Base-by-base conservation (phyloP, 352 stramenopile species). In the Globisporangium canariense region DNA sequence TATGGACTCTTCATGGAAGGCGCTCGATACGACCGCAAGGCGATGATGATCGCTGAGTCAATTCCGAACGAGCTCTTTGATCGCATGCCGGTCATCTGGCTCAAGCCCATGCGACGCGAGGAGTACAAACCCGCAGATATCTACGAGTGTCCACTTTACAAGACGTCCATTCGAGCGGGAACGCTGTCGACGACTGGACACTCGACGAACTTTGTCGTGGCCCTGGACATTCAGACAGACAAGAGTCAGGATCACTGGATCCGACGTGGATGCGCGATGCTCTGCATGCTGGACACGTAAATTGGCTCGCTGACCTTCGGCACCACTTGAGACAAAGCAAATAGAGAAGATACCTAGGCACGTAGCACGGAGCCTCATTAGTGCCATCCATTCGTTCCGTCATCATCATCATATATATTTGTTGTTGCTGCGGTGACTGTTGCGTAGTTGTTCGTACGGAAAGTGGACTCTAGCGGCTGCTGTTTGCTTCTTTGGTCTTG, bases 1-100 rank as follows among this genome's bases (percentile, higher is more conserved):
- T 96, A 96, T 64, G 94, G 94, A 0, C 76, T 98, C 3, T 98
- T 96, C 78, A 97, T 98, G 92, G 91, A 98, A 74, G 94, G 94
- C 36, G 94, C 91, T 8, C 74, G 91, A 2, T 98, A 94, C 65
- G 90, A 97, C 65, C 81, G 85, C 25, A 80, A 71, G 6, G 66
- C 69, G 0, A 76, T 78, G 41, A 79, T 83, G 65, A 91, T 98
- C 70, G 88, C 84, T 75, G 96, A 96, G 83, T 98, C 88, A 22
- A 84, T 70, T 53, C 87, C 74, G 68, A 97, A 83, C 58, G 96
- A 79, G 57, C 75, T 98, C 38, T 97, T 97, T 68, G 88, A 97
- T 61, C 72, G 76, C 52, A 95, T 98, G 87, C 89, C 93, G 16
- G 87, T 96, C 41, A 95, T 98, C 65, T 97, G 90, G 87, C 80